A percentile compares a stretch with the other conserved stretches of the same genome.
Conservation (phyloP, 108 stramenopile species). For the Pseudonitzschia multiseries region DNA sequence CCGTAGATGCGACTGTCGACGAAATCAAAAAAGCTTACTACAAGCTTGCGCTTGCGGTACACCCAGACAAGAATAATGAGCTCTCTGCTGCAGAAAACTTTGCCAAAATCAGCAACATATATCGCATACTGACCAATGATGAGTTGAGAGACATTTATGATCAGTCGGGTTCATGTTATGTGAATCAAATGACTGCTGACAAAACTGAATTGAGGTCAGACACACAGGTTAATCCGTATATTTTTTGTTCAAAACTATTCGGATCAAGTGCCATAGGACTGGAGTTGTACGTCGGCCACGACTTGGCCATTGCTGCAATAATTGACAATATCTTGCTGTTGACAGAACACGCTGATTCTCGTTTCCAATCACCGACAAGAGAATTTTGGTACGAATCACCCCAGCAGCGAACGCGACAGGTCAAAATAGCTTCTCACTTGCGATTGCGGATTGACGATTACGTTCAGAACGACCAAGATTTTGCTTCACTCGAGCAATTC, state of each 20-base stretch:
- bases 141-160: slow-evolving; percentile 40
- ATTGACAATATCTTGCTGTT: slow-evolving; percentile 40
- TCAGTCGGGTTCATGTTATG: slow-evolving; percentile 38
- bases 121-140: slow-evolving; percentile 41
- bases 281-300: slow-evolving; percentile 33
- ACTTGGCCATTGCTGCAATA: slow-evolving; percentile 43
- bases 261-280: slow-evolving; percentile 29
- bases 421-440: slow-evolving; percentile 46
- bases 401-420: slow-evolving; percentile 37
- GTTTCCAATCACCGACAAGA: slow-evolving; percentile 11
- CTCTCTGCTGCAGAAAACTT: slow-evolving; percentile 29
- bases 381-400: slow-evolving; percentile 24
- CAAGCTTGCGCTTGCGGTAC: slow-evolving; percentile 30
- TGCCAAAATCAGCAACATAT: slow-evolving; percentile 32
- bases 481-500: slow-evolving; percentile 14
- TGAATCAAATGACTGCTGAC: slow-evolving; percentile 8
- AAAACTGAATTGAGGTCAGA: slow-evolving; percentile 5
- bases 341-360: slow-evolving; percentile 19
- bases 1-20: slow-evolving; percentile 28
- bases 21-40: slow-evolving; percentile 52
- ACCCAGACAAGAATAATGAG: slow-evolving; percentile 46
- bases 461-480: not conserved
- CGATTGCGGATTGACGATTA: slow-evolving; percentile 30
- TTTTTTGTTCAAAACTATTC: slow-evolving; percentile 48
- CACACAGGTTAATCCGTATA: slow-evolving; percentile 31